These are phyloP conservation scores for Silene coronaria DNA, from an alignment of 179 eudicot genomes.

Conservation along the genomic window DNA sequence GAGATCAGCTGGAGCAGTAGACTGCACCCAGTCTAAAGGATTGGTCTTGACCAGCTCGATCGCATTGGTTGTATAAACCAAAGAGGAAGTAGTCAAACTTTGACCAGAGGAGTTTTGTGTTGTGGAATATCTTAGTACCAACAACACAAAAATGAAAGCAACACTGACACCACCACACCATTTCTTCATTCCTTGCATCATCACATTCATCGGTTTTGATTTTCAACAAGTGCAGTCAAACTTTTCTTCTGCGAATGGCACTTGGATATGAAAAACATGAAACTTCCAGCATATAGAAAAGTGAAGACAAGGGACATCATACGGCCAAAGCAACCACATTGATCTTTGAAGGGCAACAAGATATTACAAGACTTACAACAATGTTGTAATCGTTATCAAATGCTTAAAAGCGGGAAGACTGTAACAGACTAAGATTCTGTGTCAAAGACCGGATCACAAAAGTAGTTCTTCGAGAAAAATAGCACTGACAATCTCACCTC, in stretches of 20 bases:
- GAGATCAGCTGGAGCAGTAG: constrained; percentile 48
- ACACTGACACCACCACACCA: constrained; percentile 55
- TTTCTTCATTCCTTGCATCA: constrained; percentile 67
- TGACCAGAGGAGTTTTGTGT: constrained; percentile 44
- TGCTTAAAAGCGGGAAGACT: constrained; percentile 1
- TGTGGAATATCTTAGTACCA: constrained; percentile 47
- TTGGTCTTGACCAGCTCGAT: constrained; percentile 55
- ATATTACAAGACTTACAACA: background rate
- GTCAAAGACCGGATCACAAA: constrained; percentile 7
- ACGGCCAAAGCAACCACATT: constrained; percentile 4
- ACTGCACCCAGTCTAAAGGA: constrained; percentile 30
- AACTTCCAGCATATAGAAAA: background rate
- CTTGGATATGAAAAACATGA: background rate
- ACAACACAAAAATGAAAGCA: constrained; percentile 52
- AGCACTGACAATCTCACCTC: constrained; percentile 11
- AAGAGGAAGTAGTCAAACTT: constrained; percentile 33
- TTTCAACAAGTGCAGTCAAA: constrained; percentile 9
- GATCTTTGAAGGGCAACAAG: constrained; percentile 6
- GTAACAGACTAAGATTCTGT: background rate
- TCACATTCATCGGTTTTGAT: background rate
- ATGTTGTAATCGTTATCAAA: constrained; percentile 3
- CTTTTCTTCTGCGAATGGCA: constrained; percentile 3
- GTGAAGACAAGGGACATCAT: constrained; percentile 12
- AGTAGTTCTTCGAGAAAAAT: constrained; percentile 11
- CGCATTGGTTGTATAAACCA: constrained; percentile 47